Percentiles rank a stretch among this genome's conserved stretches.
Evolutionary conservation across 345 rosid species (phyloP).

Genomic region (Diplotaxis tenuifolia): DNA sequence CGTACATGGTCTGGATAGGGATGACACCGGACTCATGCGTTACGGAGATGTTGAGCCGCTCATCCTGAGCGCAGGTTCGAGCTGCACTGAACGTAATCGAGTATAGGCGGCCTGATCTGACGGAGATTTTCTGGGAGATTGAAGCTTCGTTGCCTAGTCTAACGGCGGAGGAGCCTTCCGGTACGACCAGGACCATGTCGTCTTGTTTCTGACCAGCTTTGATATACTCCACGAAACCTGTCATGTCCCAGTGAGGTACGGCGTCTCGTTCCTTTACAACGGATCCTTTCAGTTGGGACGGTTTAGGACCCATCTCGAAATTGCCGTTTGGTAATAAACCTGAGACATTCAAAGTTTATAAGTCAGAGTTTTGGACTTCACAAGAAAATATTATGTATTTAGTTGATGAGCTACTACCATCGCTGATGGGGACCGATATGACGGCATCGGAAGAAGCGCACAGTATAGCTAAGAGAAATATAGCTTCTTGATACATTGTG

Average conservation of each 20-base stretch:
- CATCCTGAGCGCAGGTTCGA: slow-evolving; percentile 83
- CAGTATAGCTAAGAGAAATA: slow-evolving; percentile 40
- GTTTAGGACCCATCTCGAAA: slow-evolving; percentile 73
- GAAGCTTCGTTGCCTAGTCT: slow-evolving; percentile 80
- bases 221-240: slow-evolving; percentile 85
- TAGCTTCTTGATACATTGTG: slow-evolving; percentile 46
- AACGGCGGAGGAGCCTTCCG: slow-evolving; percentile 64
- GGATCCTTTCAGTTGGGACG: slow-evolving; percentile 62
- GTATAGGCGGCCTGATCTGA: slow-evolving; percentile 47
- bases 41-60: slow-evolving; percentile 67
- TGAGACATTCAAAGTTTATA: slow-evolving; percentile 31
- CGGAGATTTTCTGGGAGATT: slow-evolving; percentile 57
- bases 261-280: slow-evolving; percentile 45
- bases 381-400: not conserved
- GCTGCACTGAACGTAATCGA: slow-evolving; percentile 73
- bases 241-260: slow-evolving; percentile 67
- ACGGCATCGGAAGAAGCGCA: slow-evolving; percentile 37
- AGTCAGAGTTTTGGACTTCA: too few species aligned
- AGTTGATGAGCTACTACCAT: slow-evolving; percentile 37
- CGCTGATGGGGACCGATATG: slow-evolving; percentile 34
- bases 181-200: slow-evolving; percentile 81
- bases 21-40: slow-evolving; percentile 69
- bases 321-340: slow-evolving; percentile 81
- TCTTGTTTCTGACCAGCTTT: slow-evolving; percentile 85
- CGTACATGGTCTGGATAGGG: slow-evolving; percentile 82